phyloP scores from a whole-genome alignment of 163 green algal species.

The Scenedesmus sp. region DNA sequence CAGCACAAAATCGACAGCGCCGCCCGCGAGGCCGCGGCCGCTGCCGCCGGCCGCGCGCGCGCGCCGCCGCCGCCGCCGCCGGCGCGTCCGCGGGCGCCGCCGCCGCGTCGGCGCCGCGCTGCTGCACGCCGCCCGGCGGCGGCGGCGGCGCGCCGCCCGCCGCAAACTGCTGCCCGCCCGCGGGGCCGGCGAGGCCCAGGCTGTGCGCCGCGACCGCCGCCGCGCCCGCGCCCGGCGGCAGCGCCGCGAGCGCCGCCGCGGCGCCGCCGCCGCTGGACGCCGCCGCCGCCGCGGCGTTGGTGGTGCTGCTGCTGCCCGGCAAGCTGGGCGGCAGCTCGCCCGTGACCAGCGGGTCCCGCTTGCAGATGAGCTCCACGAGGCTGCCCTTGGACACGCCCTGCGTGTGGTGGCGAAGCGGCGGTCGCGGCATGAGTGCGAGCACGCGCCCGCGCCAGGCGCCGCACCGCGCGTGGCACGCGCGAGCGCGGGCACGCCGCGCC shows the following conservation, averaged over 20 bases:
- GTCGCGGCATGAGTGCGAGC: too few relatives aligned
- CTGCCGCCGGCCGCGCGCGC: background rate
- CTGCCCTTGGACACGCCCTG: conserved; percentile 84
- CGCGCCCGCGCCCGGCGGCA: conserved; percentile 4
- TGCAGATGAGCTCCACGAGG: conserved; percentile 78
- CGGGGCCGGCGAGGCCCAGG: conserved; percentile 9
- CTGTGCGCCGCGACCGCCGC: conserved; percentile 32
- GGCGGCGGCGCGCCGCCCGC: too few relatives aligned
- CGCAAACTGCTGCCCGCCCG: conserved; percentile 21
- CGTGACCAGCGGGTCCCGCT: conserved; percentile 28
- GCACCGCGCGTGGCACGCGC: background rate
- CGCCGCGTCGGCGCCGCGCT: background rate
- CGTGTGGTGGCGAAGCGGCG: conserved; percentile 56
- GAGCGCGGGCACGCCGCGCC: too few relatives aligned
- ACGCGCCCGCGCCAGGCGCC: background rate
- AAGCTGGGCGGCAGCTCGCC: background rate
- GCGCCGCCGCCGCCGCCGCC: conserved; percentile 24
- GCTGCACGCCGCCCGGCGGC: conserved; percentile 6
- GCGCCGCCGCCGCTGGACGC: conserved; percentile 14
- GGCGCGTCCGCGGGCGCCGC: conserved; percentile 3
- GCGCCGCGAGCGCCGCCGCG: background rate
- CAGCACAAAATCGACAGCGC: conserved; percentile 89
- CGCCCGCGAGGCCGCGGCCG: background rate
- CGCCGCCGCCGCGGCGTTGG: background rate
- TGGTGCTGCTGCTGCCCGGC: conserved; percentile 13